Conservation (phyloP, 2,329 filamentous ascomycete species). For the Colletotrichum tropicale region DNA sequence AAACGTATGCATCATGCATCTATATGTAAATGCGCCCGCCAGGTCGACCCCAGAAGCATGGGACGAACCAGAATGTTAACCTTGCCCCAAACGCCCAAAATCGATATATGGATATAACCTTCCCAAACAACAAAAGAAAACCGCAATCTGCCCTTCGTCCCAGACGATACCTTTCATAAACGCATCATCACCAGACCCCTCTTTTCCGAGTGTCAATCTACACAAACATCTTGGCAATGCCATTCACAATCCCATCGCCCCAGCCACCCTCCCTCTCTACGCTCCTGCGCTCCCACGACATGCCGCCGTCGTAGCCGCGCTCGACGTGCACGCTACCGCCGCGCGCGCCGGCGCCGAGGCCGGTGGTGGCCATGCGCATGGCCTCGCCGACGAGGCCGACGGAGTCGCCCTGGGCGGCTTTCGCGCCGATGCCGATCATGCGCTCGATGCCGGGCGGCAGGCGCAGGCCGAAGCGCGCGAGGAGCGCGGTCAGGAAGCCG, state of each 20-base stretch:
- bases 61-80: not conserved
- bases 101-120: not conserved
- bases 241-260: conserved; percentile 35
- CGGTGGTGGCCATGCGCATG: conserved; percentile 53
- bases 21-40: not conserved
- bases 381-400: conserved; percentile 59
- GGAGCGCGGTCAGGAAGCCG: conserved; percentile 78
- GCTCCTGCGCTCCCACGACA: conserved; percentile 42
- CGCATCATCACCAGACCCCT: not conserved
- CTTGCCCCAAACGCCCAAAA: not conserved
- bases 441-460: conserved; percentile 69
- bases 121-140: not conserved
- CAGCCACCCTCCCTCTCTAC: conserved; percentile 38
- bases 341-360: conserved; percentile 21
- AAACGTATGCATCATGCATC: conserved; percentile 1
- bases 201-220: conserved; percentile 19
- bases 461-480: conserved; percentile 79
- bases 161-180: not conserved
- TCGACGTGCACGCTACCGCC: conserved; percentile 34
- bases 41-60: not conserved
- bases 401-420: conserved; percentile 51
- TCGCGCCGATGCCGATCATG: conserved; percentile 59
- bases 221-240: conserved; percentile 48
- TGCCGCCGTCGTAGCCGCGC: conserved; percentile 32
- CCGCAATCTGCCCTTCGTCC: not conserved